Base-by-base conservation (phyloP, 2,329 filamentous ascomycete genomes). In the Aureobasidium mangrovei region DNA sequence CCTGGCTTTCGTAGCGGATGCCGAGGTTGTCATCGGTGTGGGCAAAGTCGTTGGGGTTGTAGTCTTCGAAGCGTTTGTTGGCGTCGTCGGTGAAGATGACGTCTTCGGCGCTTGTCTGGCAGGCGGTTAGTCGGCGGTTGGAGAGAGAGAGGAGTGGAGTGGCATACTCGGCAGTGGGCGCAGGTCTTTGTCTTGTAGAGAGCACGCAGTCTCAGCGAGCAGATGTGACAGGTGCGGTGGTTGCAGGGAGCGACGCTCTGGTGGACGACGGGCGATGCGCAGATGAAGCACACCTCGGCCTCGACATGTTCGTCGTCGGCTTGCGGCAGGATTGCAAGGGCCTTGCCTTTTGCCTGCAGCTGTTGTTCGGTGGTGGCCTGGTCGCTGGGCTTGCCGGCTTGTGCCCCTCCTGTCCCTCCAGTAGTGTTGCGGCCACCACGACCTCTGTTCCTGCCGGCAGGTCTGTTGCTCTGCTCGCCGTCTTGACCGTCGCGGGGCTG, bases 151-250 rank as follows among this genome's bases (percentile, higher is more conserved):
- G 18, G 18, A 18, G n/a, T 18, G 27, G 12, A 75, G 24, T 24
- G 12, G 75, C 85, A 62, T 77, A 91, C 88, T 65, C 93, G 79
- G 68, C 93, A 98, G 70, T 97, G 91, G n/a, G 91, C 87, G 71
- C 93, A 98, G 60, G 91, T 87, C 70, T 95, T 95, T 57, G 84
- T 94, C 75, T 96, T 97, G 73, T 97, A 98, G 42, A 98, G 74
- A 1, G 91, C 93, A 62, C 93, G 82, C 81, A 97, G 82, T 57
- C 93, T 82, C 62, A 98, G 74, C 7, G 90, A 85, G 70, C 93
- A 98, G 60, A 97, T 95, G 72, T 98, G 93, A 68, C 93, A 98
- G 46, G 91, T 96, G 55, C 88, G 81, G 72, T 98, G 93, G 70
- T 96, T 97, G 72, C 93, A 98, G 24, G 93, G 91, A 32, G 91